Conservation (phyloP, 1,139 yeast genomes). For the Suhomyces maxii region DNA sequence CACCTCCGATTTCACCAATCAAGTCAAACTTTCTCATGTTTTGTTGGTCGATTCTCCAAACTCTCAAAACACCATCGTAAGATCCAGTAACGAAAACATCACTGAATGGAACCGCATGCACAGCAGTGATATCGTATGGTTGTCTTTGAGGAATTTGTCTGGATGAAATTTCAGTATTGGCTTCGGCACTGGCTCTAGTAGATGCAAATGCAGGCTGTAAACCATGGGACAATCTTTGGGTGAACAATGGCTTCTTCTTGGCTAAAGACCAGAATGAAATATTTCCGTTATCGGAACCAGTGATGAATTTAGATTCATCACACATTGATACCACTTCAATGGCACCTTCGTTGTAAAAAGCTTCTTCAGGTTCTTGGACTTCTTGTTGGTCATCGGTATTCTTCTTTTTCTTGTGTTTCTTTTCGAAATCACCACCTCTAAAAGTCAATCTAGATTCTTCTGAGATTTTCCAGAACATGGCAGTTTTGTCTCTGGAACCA, state of each 20-base stretch:
- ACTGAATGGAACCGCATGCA: constrained; percentile 85
- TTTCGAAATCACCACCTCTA: constrained; percentile 76
- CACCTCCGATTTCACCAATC: constrained; percentile 55
- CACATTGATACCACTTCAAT: constrained; percentile 89
- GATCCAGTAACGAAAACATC: constrained; percentile 88
- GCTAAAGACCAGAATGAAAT: constrained; percentile 84
- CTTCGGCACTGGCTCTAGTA: constrained; percentile 69
- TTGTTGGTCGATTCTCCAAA: constrained; percentile 70
- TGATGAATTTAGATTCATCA: constrained; percentile 88
- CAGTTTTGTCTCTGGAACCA: constrained; percentile 92
- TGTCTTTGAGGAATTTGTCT: constrained; percentile 64
- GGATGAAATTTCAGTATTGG: constrained; percentile 36
- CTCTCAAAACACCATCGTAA: constrained; percentile 69
- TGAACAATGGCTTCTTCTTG: constrained; percentile 82
- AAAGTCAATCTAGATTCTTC: constrained; percentile 93
- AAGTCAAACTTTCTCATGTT: constrained; percentile 60
- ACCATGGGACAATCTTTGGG: constrained; percentile 77
- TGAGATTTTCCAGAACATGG: constrained; percentile 93
- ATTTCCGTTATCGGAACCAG: constrained; percentile 94
- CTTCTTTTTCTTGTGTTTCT: constrained; percentile 35
- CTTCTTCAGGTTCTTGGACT: constrained; percentile 21
- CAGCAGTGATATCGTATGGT: constrained; percentile 84
- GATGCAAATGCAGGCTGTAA: constrained; percentile 52
- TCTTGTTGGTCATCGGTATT: constrained; percentile 25
- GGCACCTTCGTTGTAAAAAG: constrained; percentile 74